Evolutionary conservation across 176 grass and related monocot species (phyloP), one percentile per base, ranked within the genome.

Genomic region (Saccharum spontaneum): DNA sequence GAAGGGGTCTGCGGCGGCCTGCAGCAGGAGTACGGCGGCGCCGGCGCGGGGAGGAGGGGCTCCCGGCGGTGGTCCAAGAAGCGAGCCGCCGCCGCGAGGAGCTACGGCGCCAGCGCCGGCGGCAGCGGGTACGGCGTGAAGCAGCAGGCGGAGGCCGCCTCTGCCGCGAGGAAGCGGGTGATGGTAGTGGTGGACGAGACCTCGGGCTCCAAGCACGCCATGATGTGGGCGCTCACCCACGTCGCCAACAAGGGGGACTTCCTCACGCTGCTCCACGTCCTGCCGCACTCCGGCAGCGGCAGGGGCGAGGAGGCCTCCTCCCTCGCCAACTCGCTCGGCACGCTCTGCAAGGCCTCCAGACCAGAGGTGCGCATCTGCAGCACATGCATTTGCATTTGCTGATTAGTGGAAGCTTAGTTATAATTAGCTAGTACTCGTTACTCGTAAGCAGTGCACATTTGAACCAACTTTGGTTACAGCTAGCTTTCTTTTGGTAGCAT

Each of bases 191-290:
- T 99, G 44, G 97, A 99, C 48, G 79, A 92, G 28, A 94, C 84
- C 87, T 80, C 78, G 1, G 84, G 92, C 28, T 84, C 97, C 22
- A 97, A 94, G 92, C 90, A 99, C 81, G 90, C 97, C 79, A 97
- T 99, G 97, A 99, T 97, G 94, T 99, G 94, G 97, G 93, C 97
- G 36, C 91, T 96, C 39, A 94, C 93, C 23, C 97, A 96, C 82
- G 93, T 99, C 44, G 88, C 93, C 75, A 94, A 91, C 90, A 91
- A 88, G 52, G 91, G 97, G 4, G 94, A 97, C 87, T 93, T 94
- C 82, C 85, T 99, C 84, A 92, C 92, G 38, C 90, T 97, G 40
- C 86, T 99, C 83, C 94, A 97, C 88, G 86, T 94, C 83, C 64
- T 97, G 38, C 90, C 91, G 40, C 87, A 71, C 69, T 74, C 73